Percentiles rank a stretch among this genome's conserved stretches.
phyloP scores from a whole-genome alignment of 2,329 filamentous ascomycete genomes.

The Alternaria triticina region DNA sequence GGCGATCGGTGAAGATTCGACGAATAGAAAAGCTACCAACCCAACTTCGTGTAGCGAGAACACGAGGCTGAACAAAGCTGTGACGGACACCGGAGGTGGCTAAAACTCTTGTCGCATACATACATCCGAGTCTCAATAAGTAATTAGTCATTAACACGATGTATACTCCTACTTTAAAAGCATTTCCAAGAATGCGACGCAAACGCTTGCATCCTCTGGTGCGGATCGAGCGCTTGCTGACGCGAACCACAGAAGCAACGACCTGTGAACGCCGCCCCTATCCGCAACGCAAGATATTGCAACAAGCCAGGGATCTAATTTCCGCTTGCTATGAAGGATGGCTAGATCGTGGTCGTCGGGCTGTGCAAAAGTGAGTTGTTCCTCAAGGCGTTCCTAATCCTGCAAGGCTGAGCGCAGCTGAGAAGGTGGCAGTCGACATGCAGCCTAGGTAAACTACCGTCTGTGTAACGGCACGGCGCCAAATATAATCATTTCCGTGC shows the following conservation, averaged over 20 bases:
- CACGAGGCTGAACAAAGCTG: not conserved
- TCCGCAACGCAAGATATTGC: not conserved
- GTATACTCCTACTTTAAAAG: no score
- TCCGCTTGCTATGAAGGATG: no score
- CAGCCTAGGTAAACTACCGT: no score
- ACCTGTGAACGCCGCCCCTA: not conserved
- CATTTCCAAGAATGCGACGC: no score
- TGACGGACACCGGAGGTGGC: not conserved
- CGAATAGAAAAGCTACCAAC: not conserved
- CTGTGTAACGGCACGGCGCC: not conserved
- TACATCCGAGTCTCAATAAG: not conserved
- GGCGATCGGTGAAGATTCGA: not conserved
- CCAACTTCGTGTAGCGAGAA: not conserved
- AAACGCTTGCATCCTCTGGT: no score
- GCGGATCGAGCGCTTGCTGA: not conserved
- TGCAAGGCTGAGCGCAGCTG: not conserved
- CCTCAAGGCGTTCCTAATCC: no score
- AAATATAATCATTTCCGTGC: accelerated
- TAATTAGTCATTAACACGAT: not conserved
- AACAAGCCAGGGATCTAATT: no score
- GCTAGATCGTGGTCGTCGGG: no score
- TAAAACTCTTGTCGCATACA: not conserved
- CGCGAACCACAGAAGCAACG: not conserved
- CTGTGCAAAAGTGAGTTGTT: no score
- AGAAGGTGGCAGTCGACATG: not conserved